Evolutionary conservation across 73 alveolate genomes (phyloP).

Genomic region (Paramecium sexaurelia): DNA sequence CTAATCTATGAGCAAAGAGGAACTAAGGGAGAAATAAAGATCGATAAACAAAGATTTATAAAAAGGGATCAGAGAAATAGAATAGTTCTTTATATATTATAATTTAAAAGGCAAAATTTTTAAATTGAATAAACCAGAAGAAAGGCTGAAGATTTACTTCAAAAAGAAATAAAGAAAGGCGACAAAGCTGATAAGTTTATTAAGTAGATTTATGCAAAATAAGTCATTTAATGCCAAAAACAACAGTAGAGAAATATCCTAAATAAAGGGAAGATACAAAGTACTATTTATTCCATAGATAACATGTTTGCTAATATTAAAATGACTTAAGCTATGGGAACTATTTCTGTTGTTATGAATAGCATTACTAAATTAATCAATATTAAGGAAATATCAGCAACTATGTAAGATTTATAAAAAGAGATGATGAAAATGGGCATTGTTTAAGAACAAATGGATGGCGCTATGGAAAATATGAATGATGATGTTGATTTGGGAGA

Average conservation of each 20-base stretch:
- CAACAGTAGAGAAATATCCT: constrained; percentile 31
- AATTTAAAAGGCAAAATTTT: constrained; percentile 3
- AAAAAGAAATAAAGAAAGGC: constrained; percentile 67
- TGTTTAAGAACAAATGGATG: constrained; percentile 63
- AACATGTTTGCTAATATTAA: constrained; percentile 68
- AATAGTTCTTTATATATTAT: neutral
- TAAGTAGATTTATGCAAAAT: constrained; percentile 63
- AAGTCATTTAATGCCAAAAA: constrained; percentile 50
- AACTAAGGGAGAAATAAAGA: constrained; percentile 59
- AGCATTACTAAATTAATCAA: constrained; percentile 50
- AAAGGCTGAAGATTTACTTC: constrained; percentile 59
- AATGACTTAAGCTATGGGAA: constrained; percentile 65
- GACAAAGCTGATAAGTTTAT: constrained; percentile 60
- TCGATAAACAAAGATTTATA: constrained; percentile 34
- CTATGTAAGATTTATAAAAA: constrained; percentile 62
- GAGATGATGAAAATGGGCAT: constrained; percentile 72
- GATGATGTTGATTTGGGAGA: constrained; percentile 67
- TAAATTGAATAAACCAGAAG: constrained; percentile 44
- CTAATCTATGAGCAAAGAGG: constrained; percentile 57
- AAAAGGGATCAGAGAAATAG: constrained; percentile 57
- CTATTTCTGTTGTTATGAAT: constrained; percentile 59
- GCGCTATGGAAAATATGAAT: constrained; percentile 63
- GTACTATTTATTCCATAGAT: constrained; percentile 31
- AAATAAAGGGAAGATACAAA: constrained; percentile 61
- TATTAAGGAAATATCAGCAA: constrained; percentile 54